phyloP scores from a whole-genome alignment of 1,284 basidiomycete species.

The Ceratobasidium sp. region DNA sequence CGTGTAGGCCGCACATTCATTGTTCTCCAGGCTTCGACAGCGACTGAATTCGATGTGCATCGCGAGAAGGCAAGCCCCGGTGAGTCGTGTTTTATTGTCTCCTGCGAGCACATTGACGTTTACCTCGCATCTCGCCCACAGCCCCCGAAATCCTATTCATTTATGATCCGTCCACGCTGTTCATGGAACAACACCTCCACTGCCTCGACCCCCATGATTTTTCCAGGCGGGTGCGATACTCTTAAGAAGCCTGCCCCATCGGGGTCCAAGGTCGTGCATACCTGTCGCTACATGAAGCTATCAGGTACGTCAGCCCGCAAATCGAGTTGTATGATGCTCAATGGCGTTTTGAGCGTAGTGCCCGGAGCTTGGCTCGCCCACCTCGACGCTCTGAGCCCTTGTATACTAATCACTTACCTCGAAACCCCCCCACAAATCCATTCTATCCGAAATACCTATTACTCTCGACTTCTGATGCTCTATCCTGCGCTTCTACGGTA shows the following conservation, averaged over 20 bases:
- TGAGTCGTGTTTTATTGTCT: background rate
- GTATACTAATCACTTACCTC: background rate
- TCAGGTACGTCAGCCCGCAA: background rate
- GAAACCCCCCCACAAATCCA: background rate
- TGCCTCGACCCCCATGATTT: background rate
- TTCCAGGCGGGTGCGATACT: slow-evolving; percentile 14
- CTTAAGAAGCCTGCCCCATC: slow-evolving; percentile 9
- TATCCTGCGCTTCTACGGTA: too few relatives aligned
- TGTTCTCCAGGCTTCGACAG: background rate
- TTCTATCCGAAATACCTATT: too few relatives aligned
- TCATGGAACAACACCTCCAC: background rate
- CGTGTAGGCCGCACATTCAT: background rate
- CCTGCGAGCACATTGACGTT: background rate
- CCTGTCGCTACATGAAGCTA: background rate
- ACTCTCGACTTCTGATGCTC: too few relatives aligned
- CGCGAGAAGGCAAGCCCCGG: background rate
- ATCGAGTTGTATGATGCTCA: too few relatives aligned
- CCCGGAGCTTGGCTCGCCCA: background rate
- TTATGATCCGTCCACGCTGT: background rate
- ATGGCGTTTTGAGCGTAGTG: too few relatives aligned
- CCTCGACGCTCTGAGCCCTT: too few relatives aligned
- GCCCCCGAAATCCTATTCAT: background rate
- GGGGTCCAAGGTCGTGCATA: background rate
- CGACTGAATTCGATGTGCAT: background rate
- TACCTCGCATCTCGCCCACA: background rate